These are phyloP conservation scores for Coemansia sp. DNA, from an alignment of 192 early-diverging fungal genomes.

Conservation along the genomic window DNA sequence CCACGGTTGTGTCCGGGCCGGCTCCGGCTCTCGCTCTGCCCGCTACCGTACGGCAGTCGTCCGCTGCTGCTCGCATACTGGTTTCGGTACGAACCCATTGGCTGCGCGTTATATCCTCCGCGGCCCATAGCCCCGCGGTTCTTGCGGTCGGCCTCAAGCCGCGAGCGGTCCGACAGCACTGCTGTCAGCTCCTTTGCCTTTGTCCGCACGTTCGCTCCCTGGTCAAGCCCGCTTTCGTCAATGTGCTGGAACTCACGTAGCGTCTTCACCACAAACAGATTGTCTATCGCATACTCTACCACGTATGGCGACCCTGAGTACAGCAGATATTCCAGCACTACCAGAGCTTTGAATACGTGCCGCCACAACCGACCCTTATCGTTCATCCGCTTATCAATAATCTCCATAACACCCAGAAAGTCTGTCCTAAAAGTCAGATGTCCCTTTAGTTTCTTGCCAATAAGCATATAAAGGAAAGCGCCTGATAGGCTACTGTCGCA, in stretches of 20 bases:
- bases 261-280: constrained; percentile 92
- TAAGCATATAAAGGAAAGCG: not conserved
- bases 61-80: constrained; percentile 45
- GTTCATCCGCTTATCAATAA: constrained; percentile 95
- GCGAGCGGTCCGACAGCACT: constrained; percentile 74
- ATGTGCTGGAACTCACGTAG: constrained; percentile 95
- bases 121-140: constrained; percentile 60
- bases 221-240: constrained; percentile 89
- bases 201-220: constrained; percentile 90
- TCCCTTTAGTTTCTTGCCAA: not conserved
- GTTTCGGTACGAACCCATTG: constrained; percentile 20
- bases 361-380: constrained; percentile 98
- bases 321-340: constrained; percentile 82
- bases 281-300: constrained; percentile 82
- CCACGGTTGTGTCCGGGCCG: constrained; percentile 25
- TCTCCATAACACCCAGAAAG: constrained; percentile 96
- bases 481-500: no score
- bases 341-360: constrained; percentile 95
- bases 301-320: constrained; percentile 83
- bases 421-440: constrained; percentile 59
- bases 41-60: constrained; percentile 22
- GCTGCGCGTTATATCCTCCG: constrained; percentile 37
- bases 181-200: constrained; percentile 88
- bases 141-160: constrained; percentile 74
- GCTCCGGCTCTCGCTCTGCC: constrained; percentile 12